phyloP scores from a whole-genome alignment of 495 filamentous ascomycete species.

The Talaromyces trachyspermus region DNA sequence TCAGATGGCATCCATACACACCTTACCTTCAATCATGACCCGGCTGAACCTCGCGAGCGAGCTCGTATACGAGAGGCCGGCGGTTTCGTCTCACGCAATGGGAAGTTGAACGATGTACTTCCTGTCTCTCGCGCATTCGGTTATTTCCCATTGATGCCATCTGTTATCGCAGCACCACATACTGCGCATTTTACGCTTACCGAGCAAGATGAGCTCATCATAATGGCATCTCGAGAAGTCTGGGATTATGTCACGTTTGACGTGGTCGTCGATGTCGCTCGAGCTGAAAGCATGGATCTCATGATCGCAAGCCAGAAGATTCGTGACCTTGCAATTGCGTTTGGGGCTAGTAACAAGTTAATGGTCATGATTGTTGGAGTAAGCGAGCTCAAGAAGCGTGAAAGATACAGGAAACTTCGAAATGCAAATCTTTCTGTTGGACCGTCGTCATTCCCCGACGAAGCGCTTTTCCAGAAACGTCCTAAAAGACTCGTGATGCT shows the following conservation, averaged over 20 bases:
- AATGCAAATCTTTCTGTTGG: constrained; percentile 74
- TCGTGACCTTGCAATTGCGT: constrained; percentile 90
- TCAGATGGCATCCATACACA: constrained; percentile 72
- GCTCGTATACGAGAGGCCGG: constrained; percentile 89
- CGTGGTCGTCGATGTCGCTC: constrained; percentile 82
- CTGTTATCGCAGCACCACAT: constrained; percentile 84
- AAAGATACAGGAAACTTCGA: constrained; percentile 55
- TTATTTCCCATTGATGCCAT: constrained; percentile 84
- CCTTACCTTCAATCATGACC: constrained; percentile 86
- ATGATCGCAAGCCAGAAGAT: constrained; percentile 97
- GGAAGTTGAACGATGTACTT: constrained; percentile 85
- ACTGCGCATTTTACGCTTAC: constrained; percentile 70
- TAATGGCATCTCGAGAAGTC: constrained; percentile 84
- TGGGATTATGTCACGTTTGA: constrained; percentile 91
- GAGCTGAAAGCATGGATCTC: constrained; percentile 74
- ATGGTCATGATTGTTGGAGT: constrained; percentile 99
- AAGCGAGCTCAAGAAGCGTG: constrained; percentile 76
- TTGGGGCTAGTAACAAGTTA: constrained; percentile 85
- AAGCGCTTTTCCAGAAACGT: constrained; percentile 54
- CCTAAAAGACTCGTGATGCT: constrained; percentile 57
- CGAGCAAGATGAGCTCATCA: constrained; percentile 88
- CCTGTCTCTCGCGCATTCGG: constrained; percentile 93
- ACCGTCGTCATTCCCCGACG: constrained; percentile 62
- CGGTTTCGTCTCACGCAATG: constrained; percentile 89
- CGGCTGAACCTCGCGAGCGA: constrained; percentile 73